Conservation (phyloP, 108 stramenopile species). For the Conticribra guillardii region DNA sequence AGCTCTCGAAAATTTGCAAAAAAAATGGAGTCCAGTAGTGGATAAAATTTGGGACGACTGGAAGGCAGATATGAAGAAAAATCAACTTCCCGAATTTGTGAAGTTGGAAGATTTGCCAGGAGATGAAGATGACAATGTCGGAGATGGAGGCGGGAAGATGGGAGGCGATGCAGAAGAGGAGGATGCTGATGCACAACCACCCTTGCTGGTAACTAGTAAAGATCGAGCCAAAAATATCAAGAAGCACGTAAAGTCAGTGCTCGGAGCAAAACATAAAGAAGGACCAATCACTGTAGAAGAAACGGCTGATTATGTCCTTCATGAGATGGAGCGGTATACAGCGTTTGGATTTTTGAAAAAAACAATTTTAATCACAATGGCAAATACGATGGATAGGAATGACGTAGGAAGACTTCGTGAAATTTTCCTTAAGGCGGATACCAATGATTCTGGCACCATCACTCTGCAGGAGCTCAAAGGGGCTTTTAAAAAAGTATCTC, state of each 20-base stretch:
- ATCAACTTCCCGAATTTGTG: constrained; percentile 40
- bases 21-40: constrained; percentile 50
- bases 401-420: constrained; percentile 56
- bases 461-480: constrained; percentile 56
- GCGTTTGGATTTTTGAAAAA: constrained; percentile 60
- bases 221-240: constrained; percentile 31
- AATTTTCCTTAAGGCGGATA: constrained; percentile 64
- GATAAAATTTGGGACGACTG: constrained; percentile 49
- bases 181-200: constrained; percentile 9
- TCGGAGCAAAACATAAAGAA: constrained; percentile 33
- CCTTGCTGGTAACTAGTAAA: not conserved
- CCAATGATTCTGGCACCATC: constrained; percentile 64
- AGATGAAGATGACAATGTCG: constrained; percentile 21
- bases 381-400: constrained; percentile 62
- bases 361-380: constrained; percentile 63
- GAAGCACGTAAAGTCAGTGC: constrained; percentile 39
- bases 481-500: constrained; percentile 47
- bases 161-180: constrained; percentile 14
- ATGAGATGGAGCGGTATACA: constrained; percentile 47
- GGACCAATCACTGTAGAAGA: not conserved
- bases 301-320: constrained; percentile 6
- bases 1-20: constrained; percentile 49
- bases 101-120: constrained; percentile 21
- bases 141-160: not conserved
- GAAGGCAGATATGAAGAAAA: constrained; percentile 35